Base-by-base conservation (phyloP, 2,329 filamentous ascomycete genomes). In the Alternaria triticimaculans region DNA sequence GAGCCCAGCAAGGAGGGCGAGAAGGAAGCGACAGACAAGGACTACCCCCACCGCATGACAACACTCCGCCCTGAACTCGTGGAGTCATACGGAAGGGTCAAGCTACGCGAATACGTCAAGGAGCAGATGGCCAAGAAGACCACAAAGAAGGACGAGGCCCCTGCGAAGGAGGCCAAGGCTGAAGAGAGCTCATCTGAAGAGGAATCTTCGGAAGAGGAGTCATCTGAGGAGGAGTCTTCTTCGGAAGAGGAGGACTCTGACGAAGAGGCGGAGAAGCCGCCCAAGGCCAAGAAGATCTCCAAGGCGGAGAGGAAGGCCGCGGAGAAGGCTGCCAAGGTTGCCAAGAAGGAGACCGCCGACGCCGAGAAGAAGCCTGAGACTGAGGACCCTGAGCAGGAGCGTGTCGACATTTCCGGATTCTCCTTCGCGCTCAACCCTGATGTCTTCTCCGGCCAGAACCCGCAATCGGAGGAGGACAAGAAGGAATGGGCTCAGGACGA, bases 41-140 rank as follows among this genome's bases (percentile, higher is more conserved):
- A 87, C 62, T 99, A 99, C 77, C 96, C 96, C 49, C 96, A 99
- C 80, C 90, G 93, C 49, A 99, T 99, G 96, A 94, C 96, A 2
- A 93, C 97, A 28, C 85, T 99, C 61, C 89, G 96, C 69, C 89
- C 93, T 14, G 96, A 99, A 81, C 86, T 99, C 28, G 89, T 99
- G 20, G 95, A 98, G 72, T 87, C 90, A 1, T 93, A 95, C 81
- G 91, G 91, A 79, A 91, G 94, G 70, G 85, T 88, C 71, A 96
- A 95, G 83, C 91, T 97, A 86, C 90, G 93, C 66, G 92, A 96
- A 75, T 98, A 93, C 85, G 90, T 97, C 30, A 91, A 92, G 74
- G 87, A 86, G 26, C 92, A 97, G 80, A 81, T 97, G 12, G 69
- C 69, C 15, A 80, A 79, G 74, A 80, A 82, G 48, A 72, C 82